Base-by-base conservation (phyloP, 2,329 filamentous ascomycete species). In the Thyridium curvatum region DNA sequence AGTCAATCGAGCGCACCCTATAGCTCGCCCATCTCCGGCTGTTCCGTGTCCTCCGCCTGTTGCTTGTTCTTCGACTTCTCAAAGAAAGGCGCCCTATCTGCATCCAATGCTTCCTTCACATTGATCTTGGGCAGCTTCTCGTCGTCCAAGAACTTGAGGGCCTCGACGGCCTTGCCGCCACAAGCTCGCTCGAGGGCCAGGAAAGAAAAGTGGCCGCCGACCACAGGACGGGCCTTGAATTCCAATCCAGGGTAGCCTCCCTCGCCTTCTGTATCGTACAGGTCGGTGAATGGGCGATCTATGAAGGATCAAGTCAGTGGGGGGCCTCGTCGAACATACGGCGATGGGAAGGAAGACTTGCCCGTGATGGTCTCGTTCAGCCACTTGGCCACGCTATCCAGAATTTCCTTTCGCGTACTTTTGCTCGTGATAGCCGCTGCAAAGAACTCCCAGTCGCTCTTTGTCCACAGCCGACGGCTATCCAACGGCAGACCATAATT, bases 401-500 rank as follows among this genome's bases (percentile, higher is more conserved):
- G 64, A 37, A 94, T 88, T 55, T 84, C 77, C 3, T 72, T 70
- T 39, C 87, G 74, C 2, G 84, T 84, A 41, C 71, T 64, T 55
- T 76, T 74, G 49, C 79, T 80, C 4, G 86, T 77, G 5, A 94
- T 83, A 2, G 87, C 85, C 34, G 88, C 87, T 1, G 86, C 85
- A 59, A 93, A 90, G 58, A 94, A 89, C 51, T 93, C 83, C 88
- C 88, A 94, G 62, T 94, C 88, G 21, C 83, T 88, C 64, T 94
- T 94, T 28, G 86, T 84, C 60, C 93, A 93, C 3, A 91, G 60
- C 59, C 93, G 86, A 32, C 88, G 77, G 48, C 77, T 84, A 60
- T 94, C 88, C 8, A 94, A 74, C 0, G 88, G 87, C 4, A 94
- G 65, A 1, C 88, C 88, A 58, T 91, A 94, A 51, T 77, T 80